phyloP scores from a whole-genome alignment of 108 stramenopile species.

The Pseudonitzschia multiseries region DNA sequence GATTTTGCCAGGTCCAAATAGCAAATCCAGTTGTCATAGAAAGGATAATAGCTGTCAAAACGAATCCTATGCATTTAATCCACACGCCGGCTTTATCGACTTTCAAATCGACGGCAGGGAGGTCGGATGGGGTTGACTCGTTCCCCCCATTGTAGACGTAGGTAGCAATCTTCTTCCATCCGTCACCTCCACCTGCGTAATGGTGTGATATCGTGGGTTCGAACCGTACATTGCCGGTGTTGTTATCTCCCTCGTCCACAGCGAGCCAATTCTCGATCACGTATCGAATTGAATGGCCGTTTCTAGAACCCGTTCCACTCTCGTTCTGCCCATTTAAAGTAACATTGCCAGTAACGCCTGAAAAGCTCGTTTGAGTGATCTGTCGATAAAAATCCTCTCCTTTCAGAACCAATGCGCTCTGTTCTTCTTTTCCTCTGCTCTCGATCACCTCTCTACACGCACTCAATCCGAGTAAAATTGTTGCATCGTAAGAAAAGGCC shows the following conservation, averaged over 20 bases:
- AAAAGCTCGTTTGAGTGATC: conserved; percentile 35
- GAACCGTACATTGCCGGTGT: background rate
- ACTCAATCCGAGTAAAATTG: conserved; percentile 55
- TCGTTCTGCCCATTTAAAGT: conserved; percentile 17
- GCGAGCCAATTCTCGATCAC: background rate
- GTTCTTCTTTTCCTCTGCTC: background rate
- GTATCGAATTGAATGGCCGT: background rate
- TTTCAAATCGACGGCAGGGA: conserved; percentile 16
- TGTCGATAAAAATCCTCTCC: conserved; percentile 41
- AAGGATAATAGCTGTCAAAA: conserved; percentile 4
- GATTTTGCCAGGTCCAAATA: conserved; percentile 33
- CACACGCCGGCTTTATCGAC: conserved; percentile 10
- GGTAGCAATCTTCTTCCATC: conserved; percentile 30
- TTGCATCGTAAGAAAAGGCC: conserved; percentile 52
- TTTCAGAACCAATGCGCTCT: conserved; percentile 20
- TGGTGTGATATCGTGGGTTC: conserved; percentile 28
- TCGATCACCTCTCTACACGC: conserved; percentile 25
- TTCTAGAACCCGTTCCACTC: conserved; percentile 42
- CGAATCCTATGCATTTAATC: background rate
- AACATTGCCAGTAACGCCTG: conserved; percentile 45
- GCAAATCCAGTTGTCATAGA: conserved; percentile 22
- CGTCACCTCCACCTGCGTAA: conserved; percentile 27
- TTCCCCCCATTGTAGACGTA: conserved; percentile 43
- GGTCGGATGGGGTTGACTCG: conserved; percentile 25
- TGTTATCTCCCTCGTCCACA: background rate